Conservation (phyloP, 139 green algal genomes). For the Eudorina sp. region DNA sequence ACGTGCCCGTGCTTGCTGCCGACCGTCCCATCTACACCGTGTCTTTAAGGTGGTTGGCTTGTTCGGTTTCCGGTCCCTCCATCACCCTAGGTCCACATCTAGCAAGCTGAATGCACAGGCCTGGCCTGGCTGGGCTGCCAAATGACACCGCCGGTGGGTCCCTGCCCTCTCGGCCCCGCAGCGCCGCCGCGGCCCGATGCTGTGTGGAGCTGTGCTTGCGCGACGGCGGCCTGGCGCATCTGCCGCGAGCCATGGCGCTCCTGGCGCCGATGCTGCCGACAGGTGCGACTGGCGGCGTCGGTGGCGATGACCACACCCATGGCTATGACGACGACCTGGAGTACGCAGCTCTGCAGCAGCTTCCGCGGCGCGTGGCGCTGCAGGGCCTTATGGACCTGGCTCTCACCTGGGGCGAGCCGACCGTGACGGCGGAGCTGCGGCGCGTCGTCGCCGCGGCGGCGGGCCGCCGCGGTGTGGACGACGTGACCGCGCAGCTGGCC, state of each 20-base stretch:
- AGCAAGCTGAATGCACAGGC: too few relatives aligned
- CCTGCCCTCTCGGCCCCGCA: too few relatives aligned
- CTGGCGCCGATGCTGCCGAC: neutral
- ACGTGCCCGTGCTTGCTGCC: too few relatives aligned
- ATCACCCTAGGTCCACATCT: too few relatives aligned
- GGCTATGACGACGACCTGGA: neutral
- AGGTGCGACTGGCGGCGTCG: neutral
- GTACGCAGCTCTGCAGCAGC: neutral
- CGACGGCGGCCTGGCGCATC: neutral
- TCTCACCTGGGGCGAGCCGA: slow-evolving; percentile 10
- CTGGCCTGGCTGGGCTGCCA: too few relatives aligned
- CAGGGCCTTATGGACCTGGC: slow-evolving; percentile 37
- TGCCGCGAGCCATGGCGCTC: neutral
- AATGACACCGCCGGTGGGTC: too few relatives aligned
- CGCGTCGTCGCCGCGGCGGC: neutral
- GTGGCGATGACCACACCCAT: neutral
- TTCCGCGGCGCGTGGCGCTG: neutral
- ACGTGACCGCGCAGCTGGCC: slow-evolving; percentile 2
- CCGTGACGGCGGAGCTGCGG: neutral
- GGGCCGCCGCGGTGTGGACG: neutral
- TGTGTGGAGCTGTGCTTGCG: slow-evolving; percentile 21
- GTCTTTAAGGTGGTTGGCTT: too few relatives aligned
- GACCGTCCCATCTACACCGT: too few relatives aligned
- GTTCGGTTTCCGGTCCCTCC: too few relatives aligned
- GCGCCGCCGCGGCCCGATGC: slow-evolving; percentile 3